Percentiles rank a stretch among this genome's conserved stretches.
Evolutionary conservation across 179 eudicot species (phyloP).

Genomic region (Beta macrorhiza): DNA sequence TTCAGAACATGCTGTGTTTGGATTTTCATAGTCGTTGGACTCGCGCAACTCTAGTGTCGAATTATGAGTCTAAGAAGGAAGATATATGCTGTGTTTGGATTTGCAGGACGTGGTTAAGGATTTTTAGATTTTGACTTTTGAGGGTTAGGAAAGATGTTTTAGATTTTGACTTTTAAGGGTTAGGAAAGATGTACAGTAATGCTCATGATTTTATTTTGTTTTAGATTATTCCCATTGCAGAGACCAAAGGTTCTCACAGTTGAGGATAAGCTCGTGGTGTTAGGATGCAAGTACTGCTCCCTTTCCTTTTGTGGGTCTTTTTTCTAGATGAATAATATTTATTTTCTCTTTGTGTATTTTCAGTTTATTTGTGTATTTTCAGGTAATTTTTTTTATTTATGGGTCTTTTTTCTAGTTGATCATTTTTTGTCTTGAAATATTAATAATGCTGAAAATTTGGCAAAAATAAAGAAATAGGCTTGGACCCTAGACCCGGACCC

Average conservation of each 20-base stretch:
- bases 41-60: neutral
- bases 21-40: neutral
- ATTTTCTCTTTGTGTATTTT: too few species aligned
- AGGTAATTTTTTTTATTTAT: too few species aligned
- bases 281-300: slow-evolving; percentile 87
- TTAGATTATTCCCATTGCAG: slow-evolving; percentile 32
- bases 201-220: neutral
- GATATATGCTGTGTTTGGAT: neutral
- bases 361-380: too few species aligned
- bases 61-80: neutral
- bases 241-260: slow-evolving; percentile 72
- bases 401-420: too few species aligned
- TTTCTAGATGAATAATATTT: too few species aligned
- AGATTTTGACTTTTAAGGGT: neutral
- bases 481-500: too few species aligned
- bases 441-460: too few species aligned
- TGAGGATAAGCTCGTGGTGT: slow-evolving; percentile 86
- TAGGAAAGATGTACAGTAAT: slow-evolving; percentile 2
- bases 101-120: neutral
- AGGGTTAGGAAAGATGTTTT: neutral
- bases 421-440: too few species aligned
- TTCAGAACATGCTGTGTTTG: too few species aligned
- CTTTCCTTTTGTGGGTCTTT: slow-evolving; percentile 10
- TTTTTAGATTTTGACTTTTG: neutral
- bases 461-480: too few species aligned